These are phyloP conservation scores for Coemansia sp. DNA, from an alignment of 192 early-diverging fungal species.

Conservation along the genomic window DNA sequence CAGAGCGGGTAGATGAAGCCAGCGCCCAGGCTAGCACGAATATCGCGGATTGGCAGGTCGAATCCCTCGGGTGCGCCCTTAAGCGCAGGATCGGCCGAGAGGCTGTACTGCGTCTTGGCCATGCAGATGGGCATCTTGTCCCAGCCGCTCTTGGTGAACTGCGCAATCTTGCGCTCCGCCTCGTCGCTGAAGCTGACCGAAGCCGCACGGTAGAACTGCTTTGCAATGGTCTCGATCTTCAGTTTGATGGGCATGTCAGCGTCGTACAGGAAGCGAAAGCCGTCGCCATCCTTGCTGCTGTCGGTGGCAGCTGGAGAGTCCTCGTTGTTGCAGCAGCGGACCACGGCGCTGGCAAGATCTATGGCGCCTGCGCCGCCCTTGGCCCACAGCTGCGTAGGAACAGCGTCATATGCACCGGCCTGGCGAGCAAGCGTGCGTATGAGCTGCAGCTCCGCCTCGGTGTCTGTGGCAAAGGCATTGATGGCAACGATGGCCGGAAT, in stretches of 20 bases:
- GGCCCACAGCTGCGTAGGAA: conserved; percentile 93
- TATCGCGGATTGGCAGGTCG: conserved; percentile 89
- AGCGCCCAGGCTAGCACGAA: conserved; percentile 92
- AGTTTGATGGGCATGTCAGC: conserved; percentile 70
- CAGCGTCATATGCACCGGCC: conserved; percentile 86
- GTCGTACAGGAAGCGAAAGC: conserved; percentile 91
- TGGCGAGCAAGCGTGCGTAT: conserved; percentile 70
- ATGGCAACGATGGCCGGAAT: conserved; percentile 89
- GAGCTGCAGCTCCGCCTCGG: conserved; percentile 78
- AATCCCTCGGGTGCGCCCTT: conserved; percentile 94
- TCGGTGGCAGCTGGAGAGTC: conserved; percentile 11
- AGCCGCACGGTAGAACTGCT: conserved; percentile 93
- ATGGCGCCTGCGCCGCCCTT: conserved; percentile 87
- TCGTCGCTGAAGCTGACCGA: conserved; percentile 81
- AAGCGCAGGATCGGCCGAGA: conserved; percentile 89
- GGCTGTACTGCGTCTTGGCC: conserved; percentile 96
- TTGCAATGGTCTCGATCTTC: conserved; percentile 93
- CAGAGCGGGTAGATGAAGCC: conserved; percentile 97
- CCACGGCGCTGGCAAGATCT: conserved; percentile 84
- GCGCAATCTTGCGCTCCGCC: conserved; percentile 86
- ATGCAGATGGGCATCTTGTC: conserved; percentile 92
- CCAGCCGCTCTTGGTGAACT: conserved; percentile 87
- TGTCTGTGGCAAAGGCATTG: conserved; percentile 88
- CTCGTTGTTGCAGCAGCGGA: conserved; percentile 63
- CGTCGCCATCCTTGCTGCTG: conserved; percentile 11